A percentile compares a stretch with the other conserved stretches of the same genome.
Conservation (phyloP, 345 rosid genomes). For the Reutealis trisperma region DNA sequence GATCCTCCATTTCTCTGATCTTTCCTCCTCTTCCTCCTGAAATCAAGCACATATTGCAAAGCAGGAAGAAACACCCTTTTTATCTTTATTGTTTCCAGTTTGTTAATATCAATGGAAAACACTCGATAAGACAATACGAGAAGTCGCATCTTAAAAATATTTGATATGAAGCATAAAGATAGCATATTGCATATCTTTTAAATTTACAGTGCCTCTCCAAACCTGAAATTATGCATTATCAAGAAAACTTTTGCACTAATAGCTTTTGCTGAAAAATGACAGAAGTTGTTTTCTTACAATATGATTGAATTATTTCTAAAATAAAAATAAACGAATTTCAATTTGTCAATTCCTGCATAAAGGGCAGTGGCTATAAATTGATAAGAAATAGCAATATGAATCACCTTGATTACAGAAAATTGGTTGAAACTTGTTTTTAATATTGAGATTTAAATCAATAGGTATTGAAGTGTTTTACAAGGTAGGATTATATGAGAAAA, state of each 20-base stretch:
- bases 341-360: neutral
- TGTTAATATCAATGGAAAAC: neutral
- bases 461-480: neutral
- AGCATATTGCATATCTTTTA: neutral
- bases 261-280: neutral
- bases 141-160: conserved; percentile 2
- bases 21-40: conserved; percentile 94
- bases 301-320: neutral
- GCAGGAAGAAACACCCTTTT: conserved; percentile 11
- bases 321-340: neutral
- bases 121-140: neutral
- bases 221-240: conserved; percentile 4
- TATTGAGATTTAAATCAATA: neutral
- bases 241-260: neutral
- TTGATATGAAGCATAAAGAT: neutral
- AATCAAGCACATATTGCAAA: conserved; percentile 28
- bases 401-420: neutral
- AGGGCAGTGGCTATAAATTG: neutral
- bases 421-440: neutral
- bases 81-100: neutral
- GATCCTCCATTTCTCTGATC: conserved; percentile 63
- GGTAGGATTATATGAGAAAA: neutral
- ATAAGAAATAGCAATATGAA: neutral
- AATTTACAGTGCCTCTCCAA: neutral
- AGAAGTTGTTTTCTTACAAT: neutral